These are phyloP conservation scores for grape (Vitis vinifera) DNA, from an alignment of 164 flowering plant genomes.

Conservation along the genomic window DNA sequence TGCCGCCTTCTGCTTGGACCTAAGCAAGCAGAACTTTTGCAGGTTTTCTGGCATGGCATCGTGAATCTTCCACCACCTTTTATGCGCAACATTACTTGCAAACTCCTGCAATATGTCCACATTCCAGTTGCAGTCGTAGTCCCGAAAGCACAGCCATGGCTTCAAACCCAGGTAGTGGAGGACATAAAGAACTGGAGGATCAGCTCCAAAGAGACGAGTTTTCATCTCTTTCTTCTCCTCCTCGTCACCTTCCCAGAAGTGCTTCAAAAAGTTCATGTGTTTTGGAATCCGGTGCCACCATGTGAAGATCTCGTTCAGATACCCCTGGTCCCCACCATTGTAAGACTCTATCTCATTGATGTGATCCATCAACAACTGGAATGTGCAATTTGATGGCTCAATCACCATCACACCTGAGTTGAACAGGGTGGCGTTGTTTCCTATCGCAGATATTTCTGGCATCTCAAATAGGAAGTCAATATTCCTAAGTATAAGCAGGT, in stretches of 20 bases:
- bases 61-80: conserved; percentile 88
- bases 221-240: conserved; percentile 66
- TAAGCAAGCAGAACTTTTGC: conserved; percentile 72
- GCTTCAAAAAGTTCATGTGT: conserved; percentile 91
- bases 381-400: conserved; percentile 91
- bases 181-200: conserved; percentile 84
- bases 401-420: conserved; percentile 94
- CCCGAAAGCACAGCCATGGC: conserved; percentile 96
- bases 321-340: conserved; percentile 96
- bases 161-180: conserved; percentile 84
- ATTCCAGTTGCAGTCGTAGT: conserved; percentile 95
- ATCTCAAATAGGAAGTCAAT: conserved; percentile 83
- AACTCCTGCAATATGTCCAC: conserved; percentile 75
- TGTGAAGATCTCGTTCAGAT: conserved; percentile 82
- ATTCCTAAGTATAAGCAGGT: conserved; percentile 78
- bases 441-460: conserved; percentile 88
- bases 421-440: conserved; percentile 85
- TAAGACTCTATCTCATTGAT: conserved; percentile 85
- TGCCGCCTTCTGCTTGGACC: conserved; percentile 84
- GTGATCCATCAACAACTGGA: conserved; percentile 80
- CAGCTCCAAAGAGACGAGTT: conserved; percentile 70
- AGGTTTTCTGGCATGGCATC: conserved; percentile 84
- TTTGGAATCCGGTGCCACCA: conserved; percentile 98
- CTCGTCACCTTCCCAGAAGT: conserved; percentile 85
- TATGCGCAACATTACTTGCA: conserved; percentile 87